Evolutionary conservation across 2,329 filamentous ascomycete genomes (phyloP).

Genomic region (Lachnellula hyalina): DNA sequence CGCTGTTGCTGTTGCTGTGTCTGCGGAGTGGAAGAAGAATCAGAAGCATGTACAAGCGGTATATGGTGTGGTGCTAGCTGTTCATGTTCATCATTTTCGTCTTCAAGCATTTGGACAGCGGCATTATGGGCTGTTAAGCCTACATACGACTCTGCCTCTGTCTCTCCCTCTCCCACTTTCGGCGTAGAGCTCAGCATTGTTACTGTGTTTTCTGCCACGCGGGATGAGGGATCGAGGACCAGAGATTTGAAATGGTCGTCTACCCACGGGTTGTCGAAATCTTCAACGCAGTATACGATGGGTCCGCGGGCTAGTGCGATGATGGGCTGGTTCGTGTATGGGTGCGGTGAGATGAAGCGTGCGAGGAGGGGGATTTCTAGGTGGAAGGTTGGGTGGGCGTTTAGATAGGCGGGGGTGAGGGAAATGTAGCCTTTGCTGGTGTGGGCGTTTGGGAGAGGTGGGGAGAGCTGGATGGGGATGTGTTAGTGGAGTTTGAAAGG

Average conservation of each 20-base stretch:
- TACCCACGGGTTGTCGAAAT: slow-evolving; percentile 52
- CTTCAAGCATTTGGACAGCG: slow-evolving; percentile 9
- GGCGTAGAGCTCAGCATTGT: background rate
- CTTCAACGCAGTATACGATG: slow-evolving; percentile 56
- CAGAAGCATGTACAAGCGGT: background rate
- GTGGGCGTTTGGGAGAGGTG: slow-evolving; percentile 16
- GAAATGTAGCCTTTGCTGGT: slow-evolving; percentile 46
- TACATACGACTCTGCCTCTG: slow-evolving; percentile 20
- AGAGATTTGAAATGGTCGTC: slow-evolving; percentile 46
- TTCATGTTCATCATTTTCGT: background rate
- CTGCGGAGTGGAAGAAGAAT: background rate
- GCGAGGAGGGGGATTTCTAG: slow-evolving; percentile 43
- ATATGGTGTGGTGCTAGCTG: slow-evolving; percentile 3
- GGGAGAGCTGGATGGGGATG: slow-evolving; percentile 10
- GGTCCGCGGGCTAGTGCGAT: slow-evolving; percentile 51
- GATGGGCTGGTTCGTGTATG: slow-evolving; percentile 50
- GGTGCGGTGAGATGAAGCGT: slow-evolving; percentile 47
- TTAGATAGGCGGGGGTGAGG: slow-evolving; percentile 38
- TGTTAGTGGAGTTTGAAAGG: slow-evolving; percentile 23
- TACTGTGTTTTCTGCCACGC: slow-evolving; percentile 12
- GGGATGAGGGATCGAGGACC: slow-evolving; percentile 12
- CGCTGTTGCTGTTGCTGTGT: slow-evolving; percentile 22
- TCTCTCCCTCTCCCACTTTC: slow-evolving; percentile 15
- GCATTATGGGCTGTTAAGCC: slow-evolving; percentile 19
- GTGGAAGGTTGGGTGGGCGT: slow-evolving; percentile 37